Base-by-base conservation (phyloP, 2,329 filamentous ascomycete species). In the Alternaria novae-zelandiae region DNA sequence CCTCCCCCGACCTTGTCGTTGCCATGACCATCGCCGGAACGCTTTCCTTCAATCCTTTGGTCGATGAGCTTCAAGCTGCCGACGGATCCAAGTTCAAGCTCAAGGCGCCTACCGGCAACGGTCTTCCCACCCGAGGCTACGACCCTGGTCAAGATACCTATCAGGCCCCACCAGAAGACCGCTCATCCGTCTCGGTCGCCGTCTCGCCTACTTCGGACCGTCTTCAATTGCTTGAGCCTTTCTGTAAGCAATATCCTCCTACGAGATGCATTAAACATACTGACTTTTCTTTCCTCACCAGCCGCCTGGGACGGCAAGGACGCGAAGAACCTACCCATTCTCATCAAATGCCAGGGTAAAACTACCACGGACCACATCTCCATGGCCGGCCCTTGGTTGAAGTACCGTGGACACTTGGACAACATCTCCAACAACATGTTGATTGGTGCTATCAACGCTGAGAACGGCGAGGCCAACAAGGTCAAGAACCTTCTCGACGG, bases 351-450 rank as follows among this genome's bases (percentile, higher is more conserved):
- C 69, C 83, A 96, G 83, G 95, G 95, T 83, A 97, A 98, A 90
- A 97, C 94, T 70, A 97, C 94, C 70, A 97, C 94, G 69, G 94
- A 97, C 80, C 94, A 97, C 86, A 97, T 97, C 84, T 97, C 94
- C 67, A 96, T 97, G 93, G 94, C 94, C 72, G 94, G 94, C 71
- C 94, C 94, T 67, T 97, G 94, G 94, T 87, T 98, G 82, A 97
- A 97, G 88, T 98, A 97, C 89, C 93, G 95, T 88, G 95, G 95
- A 68, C 95, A 98, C 82, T 88, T 98, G 78, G 95, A 97, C 89
- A 98, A 98, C 89, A 97, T 98, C 85, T 97, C 94, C 80, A 97
- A 98, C 90, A 98, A 98, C 89, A 97, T 97, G 93, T 85, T 98
- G 82, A 97, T 98, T 75, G 95, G 95, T 85, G 96, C 96, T 78